These are phyloP conservation scores for Phaeosphaeria sp. DNA, from an alignment of 2,329 filamentous ascomycete genomes.

Conservation along the genomic window DNA sequence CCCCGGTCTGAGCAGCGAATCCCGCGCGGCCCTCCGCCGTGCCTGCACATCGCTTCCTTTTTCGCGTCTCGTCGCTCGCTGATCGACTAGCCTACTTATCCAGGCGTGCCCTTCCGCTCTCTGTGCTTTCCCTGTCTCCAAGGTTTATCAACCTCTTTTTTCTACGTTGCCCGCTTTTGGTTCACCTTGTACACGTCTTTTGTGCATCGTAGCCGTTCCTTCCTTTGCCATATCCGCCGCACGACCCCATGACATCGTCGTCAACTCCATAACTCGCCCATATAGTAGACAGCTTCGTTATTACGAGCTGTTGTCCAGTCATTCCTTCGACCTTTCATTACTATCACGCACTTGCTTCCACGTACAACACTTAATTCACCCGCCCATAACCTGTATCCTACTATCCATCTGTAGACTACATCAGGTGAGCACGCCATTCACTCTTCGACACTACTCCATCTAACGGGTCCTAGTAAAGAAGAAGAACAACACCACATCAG, in stretches of 20 bases:
- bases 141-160: slow-evolving; percentile 53
- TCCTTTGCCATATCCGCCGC: slow-evolving; percentile 43
- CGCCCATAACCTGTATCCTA: slow-evolving; percentile 12
- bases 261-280: slow-evolving; percentile 32
- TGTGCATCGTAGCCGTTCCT: slow-evolving; percentile 47
- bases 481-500: slow-evolving; percentile 32
- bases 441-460: neutral
- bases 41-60: slow-evolving; percentile 53
- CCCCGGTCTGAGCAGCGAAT: slow-evolving; percentile 45
- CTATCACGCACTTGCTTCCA: slow-evolving; percentile 27
- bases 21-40: slow-evolving; percentile 46
- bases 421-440: slow-evolving; percentile 21
- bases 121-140: slow-evolving; percentile 44
- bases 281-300: slow-evolving; percentile 51
- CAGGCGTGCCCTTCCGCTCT: slow-evolving; percentile 44
- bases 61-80: slow-evolving; percentile 50
- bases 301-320: slow-evolving; percentile 50
- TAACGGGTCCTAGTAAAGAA: slow-evolving; percentile 13
- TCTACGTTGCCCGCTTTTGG: slow-evolving; percentile 36
- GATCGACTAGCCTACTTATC: slow-evolving; percentile 50
- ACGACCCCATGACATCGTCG: slow-evolving; percentile 41
- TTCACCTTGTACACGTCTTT: slow-evolving; percentile 36
- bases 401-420: slow-evolving; percentile 20
- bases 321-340: slow-evolving; percentile 42
- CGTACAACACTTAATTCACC: slow-evolving; percentile 35